A percentile compares a stretch with the other conserved stretches of the same genome.
Evolutionary conservation across 208 protist species (phyloP).

Genomic region (Leishmania aethiopica): DNA sequence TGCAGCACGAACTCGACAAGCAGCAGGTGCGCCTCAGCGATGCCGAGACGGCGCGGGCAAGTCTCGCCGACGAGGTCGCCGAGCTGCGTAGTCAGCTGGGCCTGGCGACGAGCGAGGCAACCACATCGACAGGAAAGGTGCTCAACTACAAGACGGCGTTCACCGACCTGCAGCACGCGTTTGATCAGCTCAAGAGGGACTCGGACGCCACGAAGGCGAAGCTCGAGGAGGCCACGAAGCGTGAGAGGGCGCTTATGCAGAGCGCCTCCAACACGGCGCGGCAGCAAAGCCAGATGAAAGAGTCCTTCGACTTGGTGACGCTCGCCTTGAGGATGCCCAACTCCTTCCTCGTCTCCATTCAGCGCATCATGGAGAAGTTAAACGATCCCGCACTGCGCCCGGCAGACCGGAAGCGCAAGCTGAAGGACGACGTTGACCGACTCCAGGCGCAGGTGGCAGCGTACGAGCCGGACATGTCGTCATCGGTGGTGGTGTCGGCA

Average conservation of each 20-base stretch:
- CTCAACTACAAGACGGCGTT: slow-evolving; percentile 48
- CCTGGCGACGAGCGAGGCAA: slow-evolving; percentile 30
- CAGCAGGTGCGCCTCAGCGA: slow-evolving; percentile 23
- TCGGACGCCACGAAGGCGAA: slow-evolving; percentile 32
- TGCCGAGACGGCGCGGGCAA: slow-evolving; percentile 16
- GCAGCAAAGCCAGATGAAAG: slow-evolving; percentile 19
- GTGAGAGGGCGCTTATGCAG: slow-evolving; percentile 7
- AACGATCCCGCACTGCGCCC: slow-evolving; percentile 18
- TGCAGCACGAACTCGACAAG: slow-evolving; percentile 42
- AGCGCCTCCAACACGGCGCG: slow-evolving; percentile 1
- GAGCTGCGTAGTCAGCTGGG: slow-evolving; percentile 51
- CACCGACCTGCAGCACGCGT: slow-evolving; percentile 31
- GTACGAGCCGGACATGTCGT: slow-evolving; percentile 4
- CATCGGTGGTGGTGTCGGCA: background rate
- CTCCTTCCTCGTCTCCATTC: background rate
- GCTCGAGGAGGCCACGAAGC: slow-evolving; percentile 27
- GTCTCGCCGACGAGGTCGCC: slow-evolving; percentile 37
- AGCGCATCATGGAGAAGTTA: slow-evolving; percentile 28
- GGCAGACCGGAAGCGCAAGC: slow-evolving; percentile 21
- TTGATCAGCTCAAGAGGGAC: slow-evolving; percentile 35
- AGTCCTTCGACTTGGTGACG: slow-evolving; percentile 28
- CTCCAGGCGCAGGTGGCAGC: slow-evolving; percentile 11
- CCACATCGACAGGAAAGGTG: slow-evolving; percentile 29
- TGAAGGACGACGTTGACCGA: slow-evolving; percentile 15
- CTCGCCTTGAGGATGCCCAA: slow-evolving; percentile 17